Base-by-base conservation (phyloP, 208 protist species). In the Phytomonas francai region DNA sequence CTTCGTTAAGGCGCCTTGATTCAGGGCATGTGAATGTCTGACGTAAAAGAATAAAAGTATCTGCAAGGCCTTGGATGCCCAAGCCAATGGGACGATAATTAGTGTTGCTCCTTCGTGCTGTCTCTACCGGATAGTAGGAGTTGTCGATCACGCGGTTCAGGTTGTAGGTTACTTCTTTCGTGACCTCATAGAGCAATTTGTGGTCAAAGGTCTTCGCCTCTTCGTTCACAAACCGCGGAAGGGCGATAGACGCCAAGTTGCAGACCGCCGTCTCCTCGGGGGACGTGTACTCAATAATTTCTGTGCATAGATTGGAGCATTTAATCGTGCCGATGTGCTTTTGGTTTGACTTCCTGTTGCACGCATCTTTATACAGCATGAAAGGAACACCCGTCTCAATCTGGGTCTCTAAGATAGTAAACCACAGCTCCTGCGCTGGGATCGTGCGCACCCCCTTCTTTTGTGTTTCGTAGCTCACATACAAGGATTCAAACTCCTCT, bases 281-380 rank as follows among this genome's bases (percentile, higher is more conserved):
- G 22, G 92, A 87, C 7, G 97, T 98, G 84, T 99, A 99, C 91
- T 99, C 95, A 31, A 99, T 74, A 80, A 99, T 99, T 78, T 99
- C 98, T 0, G 98, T 99, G 81, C 98, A 99, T 42, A 99, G 84
- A 79, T 99, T 99, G 42, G 86, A 97, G 77, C 92, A 98, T 76
- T 98, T 96, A 80, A 99, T 99, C 8, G 97, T 99, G 68, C 98
- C 98, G 14, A 99, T 87, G 83, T 99, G 98, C 85, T 99, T 85
- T 84, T 99, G 98, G 88, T 99, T 99, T 11, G 89, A 98, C 85
- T 99, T 99, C 28, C 59, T 14, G 88, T 99, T 99, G 77, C 96
- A 98, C n/a, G 97, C 83, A 75, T 99, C 98, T 85, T 99, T 99
- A 89, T 99, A 99, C 0, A 99, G 81, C 74, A 99, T 97, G 85